Evolutionary conservation across 768 basidiomycete genomes (phyloP), one percentile per base, ranked within the genome.

Genomic region (Rickenella mellea): DNA sequence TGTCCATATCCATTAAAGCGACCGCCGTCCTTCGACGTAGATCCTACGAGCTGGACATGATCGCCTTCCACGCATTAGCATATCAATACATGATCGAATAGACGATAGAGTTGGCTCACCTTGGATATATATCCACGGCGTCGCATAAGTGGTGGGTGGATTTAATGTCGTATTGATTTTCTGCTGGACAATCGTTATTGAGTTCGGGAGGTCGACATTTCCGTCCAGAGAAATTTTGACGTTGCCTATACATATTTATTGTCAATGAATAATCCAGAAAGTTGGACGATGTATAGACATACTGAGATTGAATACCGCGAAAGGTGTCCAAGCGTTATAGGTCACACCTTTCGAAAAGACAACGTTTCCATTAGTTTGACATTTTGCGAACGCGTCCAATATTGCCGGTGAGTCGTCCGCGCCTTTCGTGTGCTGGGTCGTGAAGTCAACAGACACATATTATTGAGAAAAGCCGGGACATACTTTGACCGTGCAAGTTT

Each of bases 201-300:
- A 66, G 14, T 51, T 58, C 1, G 74, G 75, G 49, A 76, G 75
- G 3, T 69, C 72, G 46, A 79, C 39, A 42, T 80, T 80, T 1
- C 77, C 78, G 39, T 77, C 69, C 41, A 80, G 64, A 22, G 57
- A 56, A 17, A 81, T 62, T 45, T 77, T 74, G n/a, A 79, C 76
- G 45, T 78, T 78, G 27, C 63, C 70, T 40, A 80, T 37, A 39
- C 27, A 40, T 26, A 24, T 46, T 39, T 24, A 21, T 24, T 20
- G n/a, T 25, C 25, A 44, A 8, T 26, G 25, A 28, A 17, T 12
- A 11, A 33, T 31, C 10, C 36, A 4, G 26, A 24, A 21, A 40
- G 41, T 26, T 35, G 30, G 22, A 28, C 29, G 29, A 31, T 28
- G 5, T 9, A 27, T 57, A 61, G n/a, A 53, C 0, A 50, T 53